Evolutionary conservation across 139 green algal genomes (phyloP).

Genomic region (Monoraphidium neglectum): DNA sequence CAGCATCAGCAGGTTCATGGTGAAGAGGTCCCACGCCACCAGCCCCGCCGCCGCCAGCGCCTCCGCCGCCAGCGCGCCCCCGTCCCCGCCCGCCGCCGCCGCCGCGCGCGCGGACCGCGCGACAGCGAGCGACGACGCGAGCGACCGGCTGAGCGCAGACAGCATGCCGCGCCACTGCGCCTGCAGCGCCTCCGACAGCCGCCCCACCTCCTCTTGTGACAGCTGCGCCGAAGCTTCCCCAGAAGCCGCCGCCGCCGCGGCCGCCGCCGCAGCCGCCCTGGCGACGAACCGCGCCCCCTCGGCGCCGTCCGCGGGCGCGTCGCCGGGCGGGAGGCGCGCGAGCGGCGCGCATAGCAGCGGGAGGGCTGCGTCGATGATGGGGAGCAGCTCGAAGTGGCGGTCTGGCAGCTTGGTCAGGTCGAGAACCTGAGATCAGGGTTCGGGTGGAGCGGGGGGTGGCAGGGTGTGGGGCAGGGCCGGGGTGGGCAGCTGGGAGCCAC

Average conservation of each 20-base stretch:
- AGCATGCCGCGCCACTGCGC: slow-evolving; percentile 21
- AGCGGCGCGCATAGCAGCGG: slow-evolving; percentile 34
- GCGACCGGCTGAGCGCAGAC: neutral
- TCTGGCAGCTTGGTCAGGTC: slow-evolving; percentile 28
- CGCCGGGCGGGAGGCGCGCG: neutral
- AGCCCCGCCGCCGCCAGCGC: slow-evolving; percentile 1
- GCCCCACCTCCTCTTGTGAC: no score
- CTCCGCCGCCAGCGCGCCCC: neutral
- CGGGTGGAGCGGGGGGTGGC: no score
- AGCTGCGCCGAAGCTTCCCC: no score
- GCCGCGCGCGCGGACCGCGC: slow-evolving; percentile 10
- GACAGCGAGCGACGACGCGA: slow-evolving; percentile 16
- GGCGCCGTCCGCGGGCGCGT: no score
- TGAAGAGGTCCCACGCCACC: slow-evolving; percentile 9
- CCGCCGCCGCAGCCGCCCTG: no score
- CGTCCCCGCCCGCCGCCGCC: slow-evolving; percentile 3
- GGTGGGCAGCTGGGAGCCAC: no score
- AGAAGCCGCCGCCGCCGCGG: no score
- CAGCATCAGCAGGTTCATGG: slow-evolving; percentile 14
- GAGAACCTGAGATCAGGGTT: slow-evolving; percentile 21
- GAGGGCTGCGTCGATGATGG: slow-evolving; percentile 41
- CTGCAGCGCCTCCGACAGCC: neutral
- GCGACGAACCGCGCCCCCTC: no score
- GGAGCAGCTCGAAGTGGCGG: slow-evolving; percentile 39
- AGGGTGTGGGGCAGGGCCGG: no score